Base-by-base conservation (phyloP, 805 yeast genomes). In the Monosporozyma aerobia region DNA sequence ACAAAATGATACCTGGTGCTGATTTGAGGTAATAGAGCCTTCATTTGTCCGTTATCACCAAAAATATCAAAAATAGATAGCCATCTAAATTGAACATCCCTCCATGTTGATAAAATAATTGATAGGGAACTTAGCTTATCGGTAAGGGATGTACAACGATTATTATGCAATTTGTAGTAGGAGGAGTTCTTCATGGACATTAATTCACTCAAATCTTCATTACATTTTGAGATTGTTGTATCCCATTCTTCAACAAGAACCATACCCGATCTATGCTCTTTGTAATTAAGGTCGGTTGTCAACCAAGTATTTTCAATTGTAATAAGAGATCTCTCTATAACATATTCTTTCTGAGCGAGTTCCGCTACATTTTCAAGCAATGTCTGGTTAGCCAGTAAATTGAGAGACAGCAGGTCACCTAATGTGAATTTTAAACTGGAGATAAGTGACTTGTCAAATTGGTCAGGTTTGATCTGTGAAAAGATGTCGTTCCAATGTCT, bases 71-170 rank as follows among this genome's bases (percentile, higher is more conserved):
- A 83, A 23, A 90, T 72, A 63, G 92, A 89, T 1, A 87, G 79
- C 95, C 96, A 90, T 60, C 84, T 87, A n/a, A 84, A 72, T 65
- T 92, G 98, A 1, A 82, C 86, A 35, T 88, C 96, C 29, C 85
- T 76, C 95, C 96, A 90, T 0, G 68, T 61, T 56, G 82, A 87
- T 35, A 87, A 71, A 1, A 87, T 62, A 1, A 71, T 69, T 44
- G 74, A 75, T 1, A 88, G 58, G 0, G 63, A 59, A 47, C 76
- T 77, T n/a, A 92, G 62, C 51, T 74, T 77, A 0, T 70, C 71
- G 56, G 84, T 90, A 73, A 88, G 73, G 0, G 70, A 73, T 7
- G 63, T 53, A 0, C 83, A 76, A 7, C 78, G 81, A 47, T 76
- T 78, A 51, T 83, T 87, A 62, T 89, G 87, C 1, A 73, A 72